Evolutionary conservation across 306 rosid genomes (phyloP), one percentile per base, ranked within the genome.

Genomic region (Notholithocarpus densiflorus): DNA sequence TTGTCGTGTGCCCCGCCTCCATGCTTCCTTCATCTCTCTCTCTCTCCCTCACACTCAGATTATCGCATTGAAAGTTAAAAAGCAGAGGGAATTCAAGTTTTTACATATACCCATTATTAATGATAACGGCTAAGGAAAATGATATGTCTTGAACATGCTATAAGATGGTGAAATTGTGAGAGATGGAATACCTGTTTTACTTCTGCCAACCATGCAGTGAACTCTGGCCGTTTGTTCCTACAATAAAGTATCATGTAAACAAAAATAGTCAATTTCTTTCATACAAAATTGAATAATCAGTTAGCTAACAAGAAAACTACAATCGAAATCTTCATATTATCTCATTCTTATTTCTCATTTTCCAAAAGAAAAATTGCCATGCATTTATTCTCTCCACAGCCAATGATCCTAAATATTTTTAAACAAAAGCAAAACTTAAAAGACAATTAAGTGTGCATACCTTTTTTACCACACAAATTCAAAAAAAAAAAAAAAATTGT

Each of bases 151-250:
- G 10, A 18, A 56, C n/a, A 40, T 40, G 57, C 27, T 61, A 29
- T 6, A 48, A 26, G 51, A 23, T 20, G 11, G 82, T 34, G 19
- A 72, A 86, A 27, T 51, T 79, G 54, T 55, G 48, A 29, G 74
- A 75, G 86, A 79, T 32, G 69, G 80, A 65, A 74, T 71, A 95
- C 99, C 96, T 90, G 89, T 83, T 93, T 95, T 11, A 95, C 92
- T 89, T 95, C 99, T 23, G 87, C 79, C 84, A 95, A 88, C 99
- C 98, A 95, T 43, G 99, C 99, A 82, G 98, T 93, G 86, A 95
- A 95, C 82, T 95, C 97, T 9, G 98, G 99, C 70, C 99, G 92
- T 77, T 95, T 95, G 81, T 70, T 95, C 99, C 99, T 95, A 82
- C 32, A 84, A 74, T 72, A 66, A 51, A 80, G 73, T 57, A 78